Base-by-base conservation (phyloP, 129 eudicot species). In the Saposhnikovia divaricata region DNA sequence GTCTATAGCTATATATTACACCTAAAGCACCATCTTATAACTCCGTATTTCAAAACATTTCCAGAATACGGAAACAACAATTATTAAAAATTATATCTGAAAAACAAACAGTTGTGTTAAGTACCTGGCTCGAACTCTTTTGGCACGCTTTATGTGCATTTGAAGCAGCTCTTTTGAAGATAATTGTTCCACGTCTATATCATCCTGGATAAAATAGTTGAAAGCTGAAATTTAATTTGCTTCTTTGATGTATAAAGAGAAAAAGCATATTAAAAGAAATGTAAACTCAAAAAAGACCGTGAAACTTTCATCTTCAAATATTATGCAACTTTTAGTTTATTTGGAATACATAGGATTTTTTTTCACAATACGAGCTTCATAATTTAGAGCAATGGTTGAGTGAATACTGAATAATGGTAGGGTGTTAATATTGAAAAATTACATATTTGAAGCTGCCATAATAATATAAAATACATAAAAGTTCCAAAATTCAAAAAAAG, bases 91-190 rank as follows among this genome's bases (percentile, higher is more conserved):
- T n/a, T 7, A 2, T 7, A 25, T 9, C 10, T 25, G 4, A n/a
- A 61, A 61, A 61, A 61, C 69, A 61, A 61, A 1, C 15, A 61
- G 34, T 59, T 59, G 68, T n/a, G 4, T 11, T 9, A 61, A n/a
- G 34, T 91, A 93, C 98, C 93, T 90, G 44, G 84, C 82, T 46
- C 98, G 87, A 77, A 93, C 97, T 78, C 86, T 91, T 85, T 93
- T 93, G 69, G 98, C 98, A 81, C 89, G 93, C 87, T 90, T 90
- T 68, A 93, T 80, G 81, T 91, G 98, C 78, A 78, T 85, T 77
- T 86, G 93, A 88, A 93, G 55, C 81, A 93, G 85, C 34, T 91
- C 96, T 77, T 88, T 66, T 34, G 90, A 80, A 74, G 91, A 82
- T 79, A 91, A 65, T 77, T 87, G 82, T 76, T 93, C 96, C 37